Evolutionary conservation across 192 early-diverging fungal species (phyloP), one percentile per base, ranked within the genome.

Genomic region (Backusella psychrophila): DNA sequence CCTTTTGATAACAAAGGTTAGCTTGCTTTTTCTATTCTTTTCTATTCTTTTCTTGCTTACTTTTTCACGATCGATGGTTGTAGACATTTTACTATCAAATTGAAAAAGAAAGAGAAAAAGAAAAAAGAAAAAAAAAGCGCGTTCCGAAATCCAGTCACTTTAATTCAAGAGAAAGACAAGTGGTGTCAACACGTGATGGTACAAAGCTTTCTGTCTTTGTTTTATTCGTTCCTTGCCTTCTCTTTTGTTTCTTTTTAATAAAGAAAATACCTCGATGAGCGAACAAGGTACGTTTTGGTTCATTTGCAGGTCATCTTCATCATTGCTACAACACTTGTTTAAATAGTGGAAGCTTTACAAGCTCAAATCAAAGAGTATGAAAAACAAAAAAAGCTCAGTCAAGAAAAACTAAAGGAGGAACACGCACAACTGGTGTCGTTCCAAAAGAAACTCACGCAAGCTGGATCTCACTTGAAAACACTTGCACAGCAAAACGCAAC

Each of bases 61-160:
- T 70, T 83, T 83, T 77, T 83, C 82, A 72, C 82, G 75, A 78
- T 83, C 82, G 29, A 83, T 69, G 31, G 66, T 66, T 14, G 77
- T 26, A 1, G 72, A 67, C 72, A 74, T 78, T 67, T 49, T 23
- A 21, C 1, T 72, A 41, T 11, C 17, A 71, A 42, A 31, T 49
- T 35, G 46, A 52, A 52, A 71, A 71, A 23, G 31, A 35, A 73
- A 36, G 46, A 73, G 63, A 8, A 11, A 23, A 33, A 29, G 52
- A 29, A 26, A 19, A 72, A 35, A 52, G 33, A 72, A 44, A 72
- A 72, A 52, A 72, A 34, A 42, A 71, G 34, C 56, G 56, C 56
- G 56, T 63, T 63, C 23, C 11, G 11, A 63, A 63, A 63, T 63
- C 56, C 7, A 63, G 56, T 63, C 56, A 63, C 56, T 63, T 6